Evolutionary conservation across 768 basidiomycete genomes (phyloP), one percentile per base, ranked within the genome.

Genomic region (Tricholoma sp.): DNA sequence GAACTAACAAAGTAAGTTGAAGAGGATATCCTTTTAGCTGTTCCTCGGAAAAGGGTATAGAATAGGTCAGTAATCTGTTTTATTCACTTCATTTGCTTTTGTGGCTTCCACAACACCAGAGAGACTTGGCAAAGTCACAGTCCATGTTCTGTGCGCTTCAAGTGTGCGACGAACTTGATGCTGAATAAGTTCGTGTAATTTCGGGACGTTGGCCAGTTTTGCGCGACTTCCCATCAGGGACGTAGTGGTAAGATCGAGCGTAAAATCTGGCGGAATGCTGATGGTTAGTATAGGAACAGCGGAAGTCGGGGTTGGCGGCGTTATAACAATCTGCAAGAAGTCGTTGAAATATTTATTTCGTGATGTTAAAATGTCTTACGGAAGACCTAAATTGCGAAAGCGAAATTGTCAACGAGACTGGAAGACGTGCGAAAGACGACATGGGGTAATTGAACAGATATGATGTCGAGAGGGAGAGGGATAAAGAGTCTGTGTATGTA

Each of bases 191-290:
- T 99, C 95, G 63, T 98, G 95, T 14, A 98, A 77, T 71, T 99
- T 99, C 22, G 97, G 96, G 1, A 99, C 91, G 66, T 99, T 94
- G 58, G 93, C 94, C 1, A 99, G 80, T 72, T 98, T 97, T n/a
- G 97, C 95, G 46, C 96, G 85, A 62, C 91, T 94, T 18, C 97
- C 97, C 77, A 98, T 86, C 4, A 98, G 80, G 24, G 94, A 98
- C 6, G 86, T 92, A 10, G 92, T 94, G 51, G 87, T 84, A 43
- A 99, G 78, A 63, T 89, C 85, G 18, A 99, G 84, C 14, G 84
- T 84, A 66, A 99, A 97, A 65, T 91, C 86, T 1, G 93, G 89
- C 22, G 89, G 83, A 19, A 99, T 81, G 29, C 83, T 84, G 34
- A 96, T 67, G 0, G 85, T 83, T 56, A 96, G 61, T 60, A 79